These are phyloP conservation scores for Saccharomycopsis amapae DNA, from an alignment of 805 yeast genomes.

Conservation along the genomic window DNA sequence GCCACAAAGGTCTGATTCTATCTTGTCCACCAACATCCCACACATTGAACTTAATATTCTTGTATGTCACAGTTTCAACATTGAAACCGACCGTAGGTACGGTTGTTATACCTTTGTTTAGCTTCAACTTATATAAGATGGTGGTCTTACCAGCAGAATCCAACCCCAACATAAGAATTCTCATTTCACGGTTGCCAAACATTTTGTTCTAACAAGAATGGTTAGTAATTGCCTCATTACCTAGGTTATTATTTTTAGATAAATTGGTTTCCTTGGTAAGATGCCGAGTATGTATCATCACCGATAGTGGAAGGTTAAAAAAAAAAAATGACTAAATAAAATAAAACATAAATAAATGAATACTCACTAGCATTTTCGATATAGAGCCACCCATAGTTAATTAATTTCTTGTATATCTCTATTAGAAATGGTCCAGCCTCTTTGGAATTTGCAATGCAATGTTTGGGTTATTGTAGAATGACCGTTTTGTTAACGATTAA, in stretches of 20 bases:
- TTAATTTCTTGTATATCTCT: not conserved
- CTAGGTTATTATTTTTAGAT: not conserved
- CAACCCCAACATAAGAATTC: constrained; percentile 81
- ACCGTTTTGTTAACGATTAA: no score
- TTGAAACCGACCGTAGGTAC: constrained; percentile 95
- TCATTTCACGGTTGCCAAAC: constrained; percentile 48
- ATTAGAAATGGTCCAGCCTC: no score
- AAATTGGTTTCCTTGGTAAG: no score
- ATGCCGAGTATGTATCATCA: no score
- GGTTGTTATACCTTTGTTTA: constrained; percentile 68
- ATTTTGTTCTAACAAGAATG: constrained; percentile 33
- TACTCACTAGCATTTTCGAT: constrained; percentile 29
- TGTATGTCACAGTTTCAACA: constrained; percentile 78
- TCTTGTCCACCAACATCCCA: constrained; percentile 98
- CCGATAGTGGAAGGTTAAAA: not conserved
- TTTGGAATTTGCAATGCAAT: no score
- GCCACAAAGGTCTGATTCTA: constrained; percentile 86
- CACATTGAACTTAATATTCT: constrained; percentile 75
- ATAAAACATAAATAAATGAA: not conserved
- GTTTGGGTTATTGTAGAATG: no score
- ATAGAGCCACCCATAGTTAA: constrained; percentile 30
- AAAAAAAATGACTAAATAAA: no score
- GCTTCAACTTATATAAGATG: constrained; percentile 72
- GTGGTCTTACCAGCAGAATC: constrained; percentile 94
- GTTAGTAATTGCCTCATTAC: no score